Base-by-base conservation (phyloP, 352 stramenopile genomes). In the Globisporangium solare region DNA sequence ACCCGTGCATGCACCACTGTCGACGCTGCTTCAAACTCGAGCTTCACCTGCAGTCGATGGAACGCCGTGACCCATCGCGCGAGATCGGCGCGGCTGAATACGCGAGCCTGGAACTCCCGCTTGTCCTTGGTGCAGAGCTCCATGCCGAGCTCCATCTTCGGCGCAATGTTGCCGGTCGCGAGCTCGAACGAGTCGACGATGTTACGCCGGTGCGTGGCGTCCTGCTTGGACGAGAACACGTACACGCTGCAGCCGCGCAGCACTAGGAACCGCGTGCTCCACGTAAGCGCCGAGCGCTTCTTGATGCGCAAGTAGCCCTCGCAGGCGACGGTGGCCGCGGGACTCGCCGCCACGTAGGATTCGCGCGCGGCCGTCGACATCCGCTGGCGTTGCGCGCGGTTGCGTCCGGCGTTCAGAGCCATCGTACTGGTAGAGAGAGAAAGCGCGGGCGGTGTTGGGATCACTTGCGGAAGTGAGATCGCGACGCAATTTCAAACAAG, bases 231-330 rank as follows among this genome's bases (percentile, higher is more conserved):
- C 27, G 69, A 47, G 58, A 77, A 89, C 6, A 81, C 63, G 18
- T 70, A 61, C 43, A 89, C 58, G 51, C 83, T 61, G 7, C 62
- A 31, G 54, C 74, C 61, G 21, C 56, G 73, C 18, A 89, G 59
- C n/a, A 86, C 66, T 6, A 86, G 40, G 62, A 83, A 89, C 45
- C 76, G 75, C 52, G 78, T 86, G 63, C 51, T 80, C 75, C 75
- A 89, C 6, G 71, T 79, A 18, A 89, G 58, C 43, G 74, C 70
- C 48, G 69, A 70, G 18, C 71, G 74, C 32, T 76, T 73, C 56
- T 89, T 89, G 40, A 89, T 60, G 49, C 75, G 78, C 54, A 77
- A 64, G 60, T 85, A 89, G 53, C 78, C 74, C 47, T 89, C 75
- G 63, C 67, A 79, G 57, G 45, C 21, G 8, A 50, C 67, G 10